phyloP scores from a whole-genome alignment of 306 rosid genomes.

The Sechiopsis laciniata region DNA sequence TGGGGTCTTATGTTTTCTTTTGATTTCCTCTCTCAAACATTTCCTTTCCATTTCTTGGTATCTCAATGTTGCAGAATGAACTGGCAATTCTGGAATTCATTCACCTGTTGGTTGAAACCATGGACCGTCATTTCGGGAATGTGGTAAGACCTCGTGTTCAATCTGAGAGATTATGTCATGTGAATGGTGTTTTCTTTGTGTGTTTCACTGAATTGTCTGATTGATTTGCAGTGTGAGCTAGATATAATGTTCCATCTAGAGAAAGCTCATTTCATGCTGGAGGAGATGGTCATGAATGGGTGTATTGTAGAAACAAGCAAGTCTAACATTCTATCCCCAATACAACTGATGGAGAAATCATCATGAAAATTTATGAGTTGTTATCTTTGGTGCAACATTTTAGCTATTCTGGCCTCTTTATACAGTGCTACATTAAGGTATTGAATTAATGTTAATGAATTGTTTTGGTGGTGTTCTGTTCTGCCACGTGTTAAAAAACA shows the following conservation, averaged over 20 bases:
- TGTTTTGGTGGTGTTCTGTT: neutral
- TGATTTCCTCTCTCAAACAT: neutral
- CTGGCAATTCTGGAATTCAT: conserved; percentile 91
- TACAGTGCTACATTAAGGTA: neutral
- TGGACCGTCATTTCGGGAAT: conserved; percentile 96
- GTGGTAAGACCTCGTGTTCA: conserved; percentile 46
- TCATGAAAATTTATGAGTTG: conserved; percentile 31
- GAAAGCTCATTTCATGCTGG: conserved; percentile 95
- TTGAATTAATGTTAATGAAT: conserved; percentile 3
- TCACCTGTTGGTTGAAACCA: conserved; percentile 88
- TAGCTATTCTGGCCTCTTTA: neutral
- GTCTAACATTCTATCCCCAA: conserved; percentile 59
- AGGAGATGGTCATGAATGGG: conserved; percentile 97
- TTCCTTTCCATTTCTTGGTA: neutral
- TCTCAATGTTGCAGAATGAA: conserved; percentile 60
- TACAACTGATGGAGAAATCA: conserved; percentile 84
- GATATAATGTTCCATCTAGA: conserved; percentile 98
- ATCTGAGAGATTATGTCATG: neutral
- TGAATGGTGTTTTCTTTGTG: neutral
- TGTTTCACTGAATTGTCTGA: conserved; percentile 2
- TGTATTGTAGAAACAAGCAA: conserved; percentile 57
- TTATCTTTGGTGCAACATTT: neutral
- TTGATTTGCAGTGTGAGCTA: conserved; percentile 75
- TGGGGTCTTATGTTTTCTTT: neutral
- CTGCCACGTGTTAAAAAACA: neutral